Evolutionary conservation across 2,329 filamentous ascomycete species (phyloP), one percentile per base, ranked within the genome.

Genomic region (Paracamarosporium sp.): DNA sequence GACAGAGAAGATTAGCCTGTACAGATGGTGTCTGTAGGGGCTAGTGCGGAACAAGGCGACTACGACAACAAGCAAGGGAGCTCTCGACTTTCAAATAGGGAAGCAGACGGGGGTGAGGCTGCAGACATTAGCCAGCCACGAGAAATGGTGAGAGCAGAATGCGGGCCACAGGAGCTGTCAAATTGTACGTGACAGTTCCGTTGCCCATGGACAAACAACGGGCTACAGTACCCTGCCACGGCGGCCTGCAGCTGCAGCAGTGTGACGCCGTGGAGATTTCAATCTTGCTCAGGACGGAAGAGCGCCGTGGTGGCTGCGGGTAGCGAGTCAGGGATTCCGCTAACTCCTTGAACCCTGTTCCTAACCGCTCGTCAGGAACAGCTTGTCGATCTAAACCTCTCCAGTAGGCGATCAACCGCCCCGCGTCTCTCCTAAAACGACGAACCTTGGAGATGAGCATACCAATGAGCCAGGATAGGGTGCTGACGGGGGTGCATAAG

Each of bases 321-420:
- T 64, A 68, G 60, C 69, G 68, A 72, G 68, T 68, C 68, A 72
- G 66, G 66, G 62, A 59, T 57, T 56, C 22, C 27, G 25, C 22
- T 22, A 24, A 17, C 35, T n/a, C 33, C 52, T 33, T 48, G 46
- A 44, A 40, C 51, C 41, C n/a, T 45, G 55, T 17, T 36, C 40
- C 3, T 4, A 45, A 22, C 47, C 43, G 27, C 47, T 51, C 6
- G 20, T 48, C 57, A 53, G 57, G 53, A 56, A 59, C 57, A 44
- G 25, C 28, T 20, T 13, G 35, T 36, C 43, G 53, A 54, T 53
- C 44, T 35, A 25, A 41, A 20, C 36, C 50, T 22, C 15, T 45
- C 22, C 12, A 5, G 46, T 31, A 22, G 28, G 12, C 35, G 57
- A 56, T 46, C 47, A 20, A 27, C 33, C 47, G 27, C 15, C 47